Evolutionary conservation across 2,329 filamentous ascomycete species (phyloP).

Genomic region (Aspergillus ibericus): DNA sequence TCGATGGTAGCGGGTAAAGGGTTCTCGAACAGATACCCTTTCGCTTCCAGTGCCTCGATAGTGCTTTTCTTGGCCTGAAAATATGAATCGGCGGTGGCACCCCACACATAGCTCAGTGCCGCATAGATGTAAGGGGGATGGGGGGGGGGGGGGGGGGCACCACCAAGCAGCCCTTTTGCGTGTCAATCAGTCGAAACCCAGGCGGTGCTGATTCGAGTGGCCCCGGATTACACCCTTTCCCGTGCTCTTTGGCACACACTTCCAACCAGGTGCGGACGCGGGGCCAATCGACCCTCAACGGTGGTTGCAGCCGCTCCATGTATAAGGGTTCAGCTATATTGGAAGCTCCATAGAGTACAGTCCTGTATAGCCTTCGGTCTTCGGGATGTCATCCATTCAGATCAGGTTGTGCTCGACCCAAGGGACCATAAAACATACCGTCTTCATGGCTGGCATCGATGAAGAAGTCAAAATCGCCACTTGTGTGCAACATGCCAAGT

Average conservation of each 20-base stretch:
- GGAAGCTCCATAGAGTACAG: too few species aligned
- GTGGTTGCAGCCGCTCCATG: not conserved
- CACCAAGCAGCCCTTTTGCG: not conserved
- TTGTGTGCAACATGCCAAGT: accelerated
- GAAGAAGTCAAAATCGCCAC: not conserved
- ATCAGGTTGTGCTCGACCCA: too few species aligned
- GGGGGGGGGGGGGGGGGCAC: not conserved
- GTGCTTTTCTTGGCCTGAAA: not conserved
- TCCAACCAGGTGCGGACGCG: not conserved
- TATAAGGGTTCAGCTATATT: too few species aligned
- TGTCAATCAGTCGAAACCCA: not conserved
- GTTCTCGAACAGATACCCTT: not conserved
- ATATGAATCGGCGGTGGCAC: not conserved
- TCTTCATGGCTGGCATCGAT: too few species aligned
- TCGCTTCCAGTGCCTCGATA: not conserved
- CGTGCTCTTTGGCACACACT: not conserved
- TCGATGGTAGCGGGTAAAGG: not conserved
- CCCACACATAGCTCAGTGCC: slow-evolving; percentile 1
- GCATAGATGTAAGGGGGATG: not conserved
- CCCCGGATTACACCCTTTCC: not conserved
- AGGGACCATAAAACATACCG: too few species aligned
- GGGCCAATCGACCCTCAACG: not conserved
- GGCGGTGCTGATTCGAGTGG: not conserved
- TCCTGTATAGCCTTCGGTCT: too few species aligned
- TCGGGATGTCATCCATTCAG: too few species aligned